These are phyloP conservation scores for Candida verbasci DNA, from an alignment of 805 yeast species.

Conservation along the genomic window DNA sequence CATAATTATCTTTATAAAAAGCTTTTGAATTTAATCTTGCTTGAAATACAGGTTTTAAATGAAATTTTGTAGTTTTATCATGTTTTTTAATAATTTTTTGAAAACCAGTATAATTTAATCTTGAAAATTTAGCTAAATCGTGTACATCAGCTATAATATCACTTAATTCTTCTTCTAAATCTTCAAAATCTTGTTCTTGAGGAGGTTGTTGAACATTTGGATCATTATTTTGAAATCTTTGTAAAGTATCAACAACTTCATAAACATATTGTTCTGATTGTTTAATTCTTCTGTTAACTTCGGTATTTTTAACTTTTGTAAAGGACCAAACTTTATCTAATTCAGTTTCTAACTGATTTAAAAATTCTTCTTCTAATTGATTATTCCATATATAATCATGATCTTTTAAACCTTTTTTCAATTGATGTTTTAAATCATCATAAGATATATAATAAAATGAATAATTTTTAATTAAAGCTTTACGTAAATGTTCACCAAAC, in stretches of 20 bases:
- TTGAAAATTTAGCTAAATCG: constrained; percentile 89
- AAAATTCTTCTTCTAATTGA: constrained; percentile 75
- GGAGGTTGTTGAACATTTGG: constrained; percentile 26
- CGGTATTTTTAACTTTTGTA: constrained; percentile 83
- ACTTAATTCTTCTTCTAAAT: constrained; percentile 38
- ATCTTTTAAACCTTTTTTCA: constrained; percentile 63
- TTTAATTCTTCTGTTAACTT: constrained; percentile 78
- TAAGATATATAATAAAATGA: constrained; percentile 86
- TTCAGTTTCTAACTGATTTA: constrained; percentile 71
- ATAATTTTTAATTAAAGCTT: constrained; percentile 86
- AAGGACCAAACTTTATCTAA: constrained; percentile 91
- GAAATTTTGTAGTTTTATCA: constrained; percentile 74
- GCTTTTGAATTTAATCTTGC: constrained; percentile 92
- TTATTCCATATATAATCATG: constrained; percentile 66
- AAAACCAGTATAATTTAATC: constrained; percentile 94
- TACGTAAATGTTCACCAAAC: constrained; percentile 90
- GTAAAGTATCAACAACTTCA: constrained; percentile 52
- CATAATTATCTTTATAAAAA: constrained; percentile 93
- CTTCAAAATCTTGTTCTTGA: constrained; percentile 40
- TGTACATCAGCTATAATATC: constrained; percentile 97
- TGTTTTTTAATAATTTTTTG: constrained; percentile 96
- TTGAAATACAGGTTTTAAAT: constrained; percentile 86
- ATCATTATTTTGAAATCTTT: constrained; percentile 15
- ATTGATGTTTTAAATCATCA: constrained; percentile 81
- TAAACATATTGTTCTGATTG: constrained; percentile 73